Base-by-base conservation (phyloP, 768 basidiomycete genomes). In the Psilocybe subaeruginosa region DNA sequence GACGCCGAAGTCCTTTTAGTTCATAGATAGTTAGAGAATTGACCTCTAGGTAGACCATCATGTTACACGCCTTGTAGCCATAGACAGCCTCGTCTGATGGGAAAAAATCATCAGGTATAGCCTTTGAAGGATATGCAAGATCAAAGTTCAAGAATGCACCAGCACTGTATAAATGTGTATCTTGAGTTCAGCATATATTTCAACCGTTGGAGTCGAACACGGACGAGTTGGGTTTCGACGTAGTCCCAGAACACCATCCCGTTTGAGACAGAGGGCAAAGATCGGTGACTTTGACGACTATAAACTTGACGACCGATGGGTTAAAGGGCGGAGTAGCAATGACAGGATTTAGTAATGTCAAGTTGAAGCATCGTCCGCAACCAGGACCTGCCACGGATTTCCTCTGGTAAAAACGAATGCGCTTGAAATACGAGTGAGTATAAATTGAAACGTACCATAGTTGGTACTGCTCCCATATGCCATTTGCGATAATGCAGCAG, bases 241-340 rank as follows among this genome's bases (percentile, higher is more conserved):
- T 72, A 8, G 87, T 92, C 3, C 84, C 93, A 41, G 82, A 85
- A 67, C 93, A 94, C 90, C 87, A 92, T 14, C 87, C 89, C 19
- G 70, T 70, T 56, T 73, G 70, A 1, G 85, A 84, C 14, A 85
- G 73, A 5, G 92, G 92, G 69, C 93, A 95, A 17, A 92, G 72
- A 71, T 94, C 92, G 3, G 89, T 93, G 45, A 95, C 75, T 74
- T 95, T 95, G 54, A 94, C 76, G 23, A 91, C 82, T 12, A 93
- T 76, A 43, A 82, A 86, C 57, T 85, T 89, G 8, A 80, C 76
- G 30, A 77, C 76, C 30, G 82, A 68, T 2, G 91, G 91, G 66
- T 83, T 83, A 72, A 90, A 95, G 0, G 86, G 90, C 7, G 92
- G 92, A 45, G 81, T 76, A 0, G 86, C 79, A 17, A 80, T 77